Conservation (phyloP, 495 filamentous ascomycete genomes). For the Lasiosphaeris hirsuta region DNA sequence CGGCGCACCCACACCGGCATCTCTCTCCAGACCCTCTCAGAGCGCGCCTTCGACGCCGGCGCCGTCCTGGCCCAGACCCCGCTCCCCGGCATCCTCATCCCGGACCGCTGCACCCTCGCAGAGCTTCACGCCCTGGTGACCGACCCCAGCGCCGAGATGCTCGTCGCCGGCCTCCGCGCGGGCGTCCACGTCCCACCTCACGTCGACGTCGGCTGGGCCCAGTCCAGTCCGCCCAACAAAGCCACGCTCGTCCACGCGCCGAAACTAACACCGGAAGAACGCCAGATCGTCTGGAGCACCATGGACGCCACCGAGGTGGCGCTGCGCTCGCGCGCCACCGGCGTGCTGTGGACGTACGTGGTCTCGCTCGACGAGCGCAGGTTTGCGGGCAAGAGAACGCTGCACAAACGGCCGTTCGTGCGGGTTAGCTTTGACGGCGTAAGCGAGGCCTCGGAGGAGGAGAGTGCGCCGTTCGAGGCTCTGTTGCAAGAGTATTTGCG, state of each 20-base stretch:
- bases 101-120: background rate
- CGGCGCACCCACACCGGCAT: conserved; percentile 59
- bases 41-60: conserved; percentile 71
- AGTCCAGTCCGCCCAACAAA: background rate
- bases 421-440: too few relatives aligned
- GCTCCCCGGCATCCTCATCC: conserved; percentile 29
- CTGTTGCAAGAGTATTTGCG: too few relatives aligned
- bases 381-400: too few relatives aligned
- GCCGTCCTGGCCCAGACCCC: conserved; percentile 61
- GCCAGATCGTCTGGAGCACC: background rate
- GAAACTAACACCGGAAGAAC: background rate
- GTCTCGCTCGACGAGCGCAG: too few relatives aligned
- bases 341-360: too few relatives aligned
- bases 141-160: conserved; percentile 54
- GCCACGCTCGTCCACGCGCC: background rate
- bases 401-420: too few relatives aligned
- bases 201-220: conserved; percentile 21
- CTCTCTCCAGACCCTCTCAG: conserved; percentile 80
- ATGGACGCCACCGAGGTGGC: background rate
- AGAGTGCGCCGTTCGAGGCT: too few relatives aligned
- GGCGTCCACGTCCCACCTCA: conserved; percentile 65
- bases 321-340: too few relatives aligned
- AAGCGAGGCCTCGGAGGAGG: too few relatives aligned
- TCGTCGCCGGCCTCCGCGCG: conserved; percentile 56
- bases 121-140: conserved; percentile 40